Percentiles rank a stretch among this genome's conserved stretches.
phyloP scores from a whole-genome alignment of 2,329 filamentous ascomycete genomes.

The Xylaria sp. region DNA sequence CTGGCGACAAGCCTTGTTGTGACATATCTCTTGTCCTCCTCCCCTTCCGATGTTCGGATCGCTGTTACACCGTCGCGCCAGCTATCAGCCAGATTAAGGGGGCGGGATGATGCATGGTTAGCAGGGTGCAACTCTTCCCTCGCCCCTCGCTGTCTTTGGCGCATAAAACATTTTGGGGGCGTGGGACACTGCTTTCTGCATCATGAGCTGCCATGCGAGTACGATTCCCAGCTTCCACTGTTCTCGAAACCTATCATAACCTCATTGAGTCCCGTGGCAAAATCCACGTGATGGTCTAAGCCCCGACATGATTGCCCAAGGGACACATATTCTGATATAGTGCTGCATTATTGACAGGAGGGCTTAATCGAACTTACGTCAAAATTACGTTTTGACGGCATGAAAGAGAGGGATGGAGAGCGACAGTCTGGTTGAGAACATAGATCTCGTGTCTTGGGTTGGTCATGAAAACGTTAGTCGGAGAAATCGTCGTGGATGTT shows the following conservation, averaged over 20 bases:
- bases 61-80: not conserved
- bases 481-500: too few species aligned
- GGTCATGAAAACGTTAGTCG: too few species aligned
- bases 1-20: not conserved
- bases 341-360: too few species aligned
- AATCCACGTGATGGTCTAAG: not conserved
- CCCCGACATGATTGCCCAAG: not conserved
- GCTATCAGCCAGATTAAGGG: not conserved
- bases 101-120: not conserved
- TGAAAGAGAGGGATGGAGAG: too few species aligned
- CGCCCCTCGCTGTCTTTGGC: not conserved
- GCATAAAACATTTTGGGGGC: not conserved
- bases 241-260: not conserved
- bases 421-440: too few species aligned
- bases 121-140: not conserved
- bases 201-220: not conserved
- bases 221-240: not conserved
- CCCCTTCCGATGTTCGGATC: not conserved
- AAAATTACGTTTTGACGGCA: too few species aligned
- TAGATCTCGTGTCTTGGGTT: too few species aligned
- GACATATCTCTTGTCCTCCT: not conserved
- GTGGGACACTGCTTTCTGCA: not conserved
- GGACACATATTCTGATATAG: not conserved
- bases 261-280: not conserved
- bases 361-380: too few species aligned